Percentiles rank a stretch among this genome's conserved stretches.
Conservation (phyloP, 1,139 yeast species). For the Magnusiomyces suaveolens region DNA sequence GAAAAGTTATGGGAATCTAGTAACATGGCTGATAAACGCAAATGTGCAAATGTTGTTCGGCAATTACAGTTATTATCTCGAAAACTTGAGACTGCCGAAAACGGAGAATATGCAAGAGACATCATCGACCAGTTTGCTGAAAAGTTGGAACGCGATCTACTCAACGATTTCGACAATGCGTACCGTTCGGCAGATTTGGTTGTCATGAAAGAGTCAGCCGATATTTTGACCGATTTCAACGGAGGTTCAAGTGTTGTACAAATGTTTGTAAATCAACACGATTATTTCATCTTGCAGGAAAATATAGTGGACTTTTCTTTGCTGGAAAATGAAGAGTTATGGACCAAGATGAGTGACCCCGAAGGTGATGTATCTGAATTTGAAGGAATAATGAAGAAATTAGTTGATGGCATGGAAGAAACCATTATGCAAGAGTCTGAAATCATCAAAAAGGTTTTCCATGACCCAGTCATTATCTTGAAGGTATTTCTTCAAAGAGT, state of each 20-base stretch:
- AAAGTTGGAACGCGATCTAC: slow-evolving; percentile 53
- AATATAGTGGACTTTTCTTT: slow-evolving; percentile 33
- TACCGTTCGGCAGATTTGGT: slow-evolving; percentile 48
- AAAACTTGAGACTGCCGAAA: slow-evolving; percentile 35
- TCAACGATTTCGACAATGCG: slow-evolving; percentile 35
- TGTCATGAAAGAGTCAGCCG: slow-evolving; percentile 72
- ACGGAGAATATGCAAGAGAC: slow-evolving; percentile 42
- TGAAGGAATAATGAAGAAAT: slow-evolving; percentile 34
- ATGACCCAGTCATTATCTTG: slow-evolving; percentile 56
- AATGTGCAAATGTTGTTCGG: slow-evolving; percentile 61
- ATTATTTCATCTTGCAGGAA: slow-evolving; percentile 50
- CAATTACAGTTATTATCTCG: slow-evolving; percentile 55
- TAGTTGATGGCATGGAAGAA: slow-evolving; percentile 36
- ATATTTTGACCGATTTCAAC: slow-evolving; percentile 68
- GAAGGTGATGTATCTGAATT: slow-evolving; percentile 34
- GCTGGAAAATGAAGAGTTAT: slow-evolving; percentile 34
- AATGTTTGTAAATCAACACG: slow-evolving; percentile 74
- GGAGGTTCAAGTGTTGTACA: slow-evolving; percentile 79
- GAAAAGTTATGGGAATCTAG: slow-evolving; percentile 30
- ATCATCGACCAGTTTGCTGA: slow-evolving; percentile 66
- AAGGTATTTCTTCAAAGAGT: slow-evolving; percentile 64
- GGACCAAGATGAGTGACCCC: slow-evolving; percentile 43
- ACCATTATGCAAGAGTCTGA: slow-evolving; percentile 62
- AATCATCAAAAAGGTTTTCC: slow-evolving; percentile 64
- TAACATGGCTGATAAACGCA: slow-evolving; percentile 43